A percentile compares a stretch with the other conserved stretches of the same genome.
These are phyloP conservation scores for Fagus sylvatica DNA, from an alignment of 306 rosid species.

Conservation along the genomic window DNA sequence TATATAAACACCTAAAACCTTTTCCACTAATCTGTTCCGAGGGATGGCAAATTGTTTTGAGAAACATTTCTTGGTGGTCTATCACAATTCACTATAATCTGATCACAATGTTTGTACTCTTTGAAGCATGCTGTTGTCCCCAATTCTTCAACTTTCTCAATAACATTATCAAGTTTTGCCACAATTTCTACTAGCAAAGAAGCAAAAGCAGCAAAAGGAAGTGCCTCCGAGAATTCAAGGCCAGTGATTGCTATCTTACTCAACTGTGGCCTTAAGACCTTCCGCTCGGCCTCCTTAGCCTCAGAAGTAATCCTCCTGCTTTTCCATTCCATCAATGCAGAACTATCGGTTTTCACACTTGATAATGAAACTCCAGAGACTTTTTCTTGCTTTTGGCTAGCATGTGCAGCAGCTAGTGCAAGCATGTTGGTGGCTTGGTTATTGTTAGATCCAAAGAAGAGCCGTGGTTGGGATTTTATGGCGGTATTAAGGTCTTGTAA, in stretches of 20 bases:
- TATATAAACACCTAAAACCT: no score
- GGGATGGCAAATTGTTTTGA: constrained; percentile 51
- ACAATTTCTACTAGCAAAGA: constrained; percentile 91
- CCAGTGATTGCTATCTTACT: constrained; percentile 83
- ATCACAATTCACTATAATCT: constrained; percentile 59
- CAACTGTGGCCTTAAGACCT: constrained; percentile 66
- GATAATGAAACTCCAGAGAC: constrained; percentile 48
- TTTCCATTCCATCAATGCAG: constrained; percentile 75
- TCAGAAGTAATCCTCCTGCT: constrained; percentile 40
- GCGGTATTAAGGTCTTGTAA: constrained; percentile 81
- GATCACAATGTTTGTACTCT: constrained; percentile 61
- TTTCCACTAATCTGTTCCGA: constrained; percentile 45
- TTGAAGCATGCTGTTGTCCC: constrained; percentile 76
- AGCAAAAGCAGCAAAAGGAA: constrained; percentile 95
- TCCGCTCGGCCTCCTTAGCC: constrained; percentile 58
- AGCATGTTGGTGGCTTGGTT: constrained; percentile 60
- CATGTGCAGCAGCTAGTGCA: constrained; percentile 67
- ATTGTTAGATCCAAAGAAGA: constrained; percentile 78
- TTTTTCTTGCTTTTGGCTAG: constrained; percentile 40
- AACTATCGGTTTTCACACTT: constrained; percentile 81
- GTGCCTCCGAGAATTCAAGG: constrained; percentile 96
- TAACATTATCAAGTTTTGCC: constrained; percentile 80
- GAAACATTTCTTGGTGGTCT: constrained; percentile 44
- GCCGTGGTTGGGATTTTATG: constrained; percentile 88
- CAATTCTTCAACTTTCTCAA: constrained; percentile 81